Conservation (phyloP, 306 rosid species). For the Glycine tomentella region DNA sequence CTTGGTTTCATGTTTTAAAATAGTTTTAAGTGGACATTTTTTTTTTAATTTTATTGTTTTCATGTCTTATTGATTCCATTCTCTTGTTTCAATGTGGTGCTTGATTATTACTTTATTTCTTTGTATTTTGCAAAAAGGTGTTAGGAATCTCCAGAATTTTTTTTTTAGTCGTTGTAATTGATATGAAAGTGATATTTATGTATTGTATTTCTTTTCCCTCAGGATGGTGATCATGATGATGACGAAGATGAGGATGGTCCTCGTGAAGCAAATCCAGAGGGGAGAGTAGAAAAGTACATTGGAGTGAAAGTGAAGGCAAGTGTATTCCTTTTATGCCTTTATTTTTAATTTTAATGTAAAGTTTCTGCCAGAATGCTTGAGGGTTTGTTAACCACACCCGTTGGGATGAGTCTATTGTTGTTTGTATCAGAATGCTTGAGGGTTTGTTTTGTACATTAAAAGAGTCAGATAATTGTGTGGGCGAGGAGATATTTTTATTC, state of each 20-base stretch:
- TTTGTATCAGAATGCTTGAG: neutral
- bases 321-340: constrained; percentile 46
- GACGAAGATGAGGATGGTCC: constrained; percentile 91
- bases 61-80: constrained; percentile 15
- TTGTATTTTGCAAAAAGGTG: constrained; percentile 22
- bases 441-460: constrained; percentile 23
- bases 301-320: constrained; percentile 98
- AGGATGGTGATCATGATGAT: constrained; percentile 90
- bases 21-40: neutral
- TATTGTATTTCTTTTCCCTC: constrained; percentile 43
- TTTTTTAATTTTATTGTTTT: constrained; percentile 2
- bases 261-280: constrained; percentile 84
- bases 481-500: constrained; percentile 18
- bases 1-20: constrained; percentile 5
- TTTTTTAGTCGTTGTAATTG: constrained; percentile 27
- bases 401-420: neutral
- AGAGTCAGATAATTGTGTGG: neutral
- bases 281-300: constrained; percentile 93
- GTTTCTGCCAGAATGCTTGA: constrained; percentile 17
- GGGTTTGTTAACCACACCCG: neutral
- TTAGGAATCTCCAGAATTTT: neutral
- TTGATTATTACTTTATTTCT: constrained; percentile 29
- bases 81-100: constrained; percentile 8
- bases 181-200: constrained; percentile 32
- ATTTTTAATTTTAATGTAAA: neutral